Evolutionary conservation across 305 asterid species (phyloP).

Genomic region (Fraxinus greggii): DNA sequence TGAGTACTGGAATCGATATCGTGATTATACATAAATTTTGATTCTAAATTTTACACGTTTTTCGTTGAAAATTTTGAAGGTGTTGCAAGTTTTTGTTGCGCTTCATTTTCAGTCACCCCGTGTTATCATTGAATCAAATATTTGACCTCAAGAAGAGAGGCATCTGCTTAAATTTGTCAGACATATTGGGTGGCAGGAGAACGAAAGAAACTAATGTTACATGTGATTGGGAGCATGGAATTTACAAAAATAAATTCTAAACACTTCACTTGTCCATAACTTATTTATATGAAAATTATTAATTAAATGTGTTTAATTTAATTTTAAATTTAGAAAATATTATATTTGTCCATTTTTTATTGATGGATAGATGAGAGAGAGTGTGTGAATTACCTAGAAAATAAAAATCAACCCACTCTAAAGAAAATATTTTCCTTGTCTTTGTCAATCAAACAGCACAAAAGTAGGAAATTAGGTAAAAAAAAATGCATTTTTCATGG

Average conservation of each 20-base stretch:
- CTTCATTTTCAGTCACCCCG: background rate
- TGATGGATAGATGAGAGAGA: background rate
- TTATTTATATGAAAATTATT: background rate
- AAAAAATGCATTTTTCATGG: background rate
- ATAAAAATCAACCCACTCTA: background rate
- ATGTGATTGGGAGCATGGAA: background rate
- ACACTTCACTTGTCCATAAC: background rate
- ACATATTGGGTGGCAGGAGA: background rate
- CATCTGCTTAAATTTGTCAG: background rate
- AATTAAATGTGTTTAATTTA: too few relatives aligned
- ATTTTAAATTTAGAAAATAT: too few relatives aligned
- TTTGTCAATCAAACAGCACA: background rate
- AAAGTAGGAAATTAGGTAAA: too few relatives aligned
- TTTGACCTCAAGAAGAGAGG: background rate
- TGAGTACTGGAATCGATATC: background rate
- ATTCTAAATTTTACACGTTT: background rate
- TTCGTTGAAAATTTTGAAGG: background rate
- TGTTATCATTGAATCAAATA: background rate
- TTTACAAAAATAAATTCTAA: too few relatives aligned
- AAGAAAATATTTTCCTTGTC: too few relatives aligned
- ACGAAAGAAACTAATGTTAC: background rate
- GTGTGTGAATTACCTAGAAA: background rate
- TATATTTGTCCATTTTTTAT: background rate
- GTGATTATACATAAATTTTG: background rate
- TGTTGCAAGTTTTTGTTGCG: background rate